These are phyloP conservation scores for Albugo laibachii DNA, from an alignment of 352 stramenopile species.

Conservation along the genomic window DNA sequence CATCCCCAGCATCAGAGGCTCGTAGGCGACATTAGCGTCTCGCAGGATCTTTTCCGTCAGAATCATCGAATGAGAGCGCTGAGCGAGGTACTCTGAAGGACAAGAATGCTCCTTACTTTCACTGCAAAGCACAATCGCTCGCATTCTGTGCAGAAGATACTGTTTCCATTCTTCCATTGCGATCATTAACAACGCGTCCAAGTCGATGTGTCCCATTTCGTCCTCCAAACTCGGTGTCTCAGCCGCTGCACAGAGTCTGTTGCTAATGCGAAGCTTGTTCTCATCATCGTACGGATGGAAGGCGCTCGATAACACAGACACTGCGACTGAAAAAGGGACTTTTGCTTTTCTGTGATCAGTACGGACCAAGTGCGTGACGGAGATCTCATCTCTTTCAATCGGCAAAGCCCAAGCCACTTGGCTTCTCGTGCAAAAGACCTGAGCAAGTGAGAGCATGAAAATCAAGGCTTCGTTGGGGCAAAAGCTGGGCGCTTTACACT, in stretches of 20 bases:
- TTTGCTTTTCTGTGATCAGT: too few relatives aligned
- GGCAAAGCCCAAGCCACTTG: background rate
- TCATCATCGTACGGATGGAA: constrained; percentile 27
- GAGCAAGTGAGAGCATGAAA: background rate
- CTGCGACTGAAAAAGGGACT: constrained; percentile 15
- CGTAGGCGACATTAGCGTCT: too few relatives aligned
- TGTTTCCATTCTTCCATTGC: constrained; percentile 42
- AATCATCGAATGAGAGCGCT: too few relatives aligned
- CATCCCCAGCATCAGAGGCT: too few relatives aligned
- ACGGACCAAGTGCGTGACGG: constrained; percentile 10
- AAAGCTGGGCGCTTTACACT: background rate
- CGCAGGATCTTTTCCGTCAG: too few relatives aligned
- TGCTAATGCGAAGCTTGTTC: constrained; percentile 20
- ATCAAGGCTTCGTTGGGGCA: background rate
- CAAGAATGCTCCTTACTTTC: too few relatives aligned
- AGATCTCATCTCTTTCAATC: background rate
- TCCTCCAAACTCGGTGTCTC: background rate
- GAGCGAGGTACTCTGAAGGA: too few relatives aligned
- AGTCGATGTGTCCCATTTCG: constrained; percentile 12
- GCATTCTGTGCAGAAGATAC: constrained; percentile 45
- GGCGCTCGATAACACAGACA: constrained; percentile 24
- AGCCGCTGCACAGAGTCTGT: constrained; percentile 9
- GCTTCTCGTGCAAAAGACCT: background rate
- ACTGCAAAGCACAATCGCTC: too few relatives aligned
- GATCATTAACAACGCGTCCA: constrained; percentile 31